Conservation (phyloP, 805 yeast species). For the Monosporozyma aerobia region DNA sequence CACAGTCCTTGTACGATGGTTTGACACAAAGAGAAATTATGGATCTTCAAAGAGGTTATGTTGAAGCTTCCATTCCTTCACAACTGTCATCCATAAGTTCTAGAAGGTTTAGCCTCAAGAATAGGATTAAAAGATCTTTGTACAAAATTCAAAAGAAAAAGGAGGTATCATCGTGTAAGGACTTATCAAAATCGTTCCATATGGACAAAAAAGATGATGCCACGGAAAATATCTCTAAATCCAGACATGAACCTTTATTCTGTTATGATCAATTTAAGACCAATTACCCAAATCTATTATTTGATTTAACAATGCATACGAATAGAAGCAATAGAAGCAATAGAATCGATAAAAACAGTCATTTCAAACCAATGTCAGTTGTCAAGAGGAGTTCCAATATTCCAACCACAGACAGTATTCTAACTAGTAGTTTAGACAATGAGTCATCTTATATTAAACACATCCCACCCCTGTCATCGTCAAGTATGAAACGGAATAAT, state of each 20-base stretch:
- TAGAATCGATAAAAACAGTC: background rate
- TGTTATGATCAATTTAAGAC: constrained; percentile 14
- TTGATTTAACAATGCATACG: constrained; percentile 12
- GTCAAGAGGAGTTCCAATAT: background rate
- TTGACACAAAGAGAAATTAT: background rate
- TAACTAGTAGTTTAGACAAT: background rate
- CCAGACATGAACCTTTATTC: background rate
- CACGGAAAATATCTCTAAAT: background rate
- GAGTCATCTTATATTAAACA: background rate
- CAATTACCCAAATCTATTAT: constrained; percentile 11
- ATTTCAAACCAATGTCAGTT: background rate
- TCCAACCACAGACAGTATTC: background rate
- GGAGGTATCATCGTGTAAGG: background rate
- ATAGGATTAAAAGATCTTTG: background rate
- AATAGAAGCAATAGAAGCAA: background rate
- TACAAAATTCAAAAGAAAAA: background rate
- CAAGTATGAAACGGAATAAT: background rate
- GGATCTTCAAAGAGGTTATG: background rate
- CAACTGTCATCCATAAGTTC: background rate
- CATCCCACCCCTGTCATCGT: background rate
- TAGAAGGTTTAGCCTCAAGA: background rate
- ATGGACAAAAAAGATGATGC: background rate
- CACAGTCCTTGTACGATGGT: background rate
- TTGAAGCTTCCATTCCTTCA: background rate
- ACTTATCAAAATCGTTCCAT: background rate